Base-by-base conservation (phyloP, 805 yeast species). In the Yueomyces sp. region DNA sequence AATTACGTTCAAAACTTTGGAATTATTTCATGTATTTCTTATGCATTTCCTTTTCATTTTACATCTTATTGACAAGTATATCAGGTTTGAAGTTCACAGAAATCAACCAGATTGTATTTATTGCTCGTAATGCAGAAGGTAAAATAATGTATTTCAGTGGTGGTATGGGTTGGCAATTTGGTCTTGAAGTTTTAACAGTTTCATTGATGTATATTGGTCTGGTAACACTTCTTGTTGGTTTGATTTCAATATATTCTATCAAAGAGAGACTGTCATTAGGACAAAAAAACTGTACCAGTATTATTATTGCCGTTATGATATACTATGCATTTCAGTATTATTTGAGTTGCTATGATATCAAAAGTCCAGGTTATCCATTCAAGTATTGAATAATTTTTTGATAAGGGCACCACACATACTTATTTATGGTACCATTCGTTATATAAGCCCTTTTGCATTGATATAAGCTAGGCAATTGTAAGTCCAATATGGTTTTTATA, bases 121-220 rank as follows among this genome's bases (percentile, higher is more conserved):
- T 83, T 26, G 77, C 80, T 1, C 66, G 64, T 44, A 65, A 72
- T 52, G 74, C 69, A 2, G 54, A 74, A 3, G 75, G 74, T 9
- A 62, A 65, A n/a, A 56, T 79, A 3, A 72, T 77, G 60, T 70
- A 66, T 51, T 70, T 80, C 44, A 72, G 82, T 45, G 85, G 85
- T 11, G 86, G 85, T 3, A 59, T 63, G 3, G 73, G 71, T 44
- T 77, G 77, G 67, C 90, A 82, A 60, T 77, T 81, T 59, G 90
- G 92, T 0, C 61, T 74, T 3, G 94, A 84, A 55, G 69, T 78
- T 3, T 53, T 77, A 4, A 57, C 79, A 2, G 71, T 81, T 5
- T 70, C 74, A 3, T 56, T 52, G 2, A 64, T 73, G 49, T 84
- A 83, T 52, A 48, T 70, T 4, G 50, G 61, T 0, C 63, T 82